phyloP scores from a whole-genome alignment of 139 green algal species.

The Yamagishiella unicocca region DNA sequence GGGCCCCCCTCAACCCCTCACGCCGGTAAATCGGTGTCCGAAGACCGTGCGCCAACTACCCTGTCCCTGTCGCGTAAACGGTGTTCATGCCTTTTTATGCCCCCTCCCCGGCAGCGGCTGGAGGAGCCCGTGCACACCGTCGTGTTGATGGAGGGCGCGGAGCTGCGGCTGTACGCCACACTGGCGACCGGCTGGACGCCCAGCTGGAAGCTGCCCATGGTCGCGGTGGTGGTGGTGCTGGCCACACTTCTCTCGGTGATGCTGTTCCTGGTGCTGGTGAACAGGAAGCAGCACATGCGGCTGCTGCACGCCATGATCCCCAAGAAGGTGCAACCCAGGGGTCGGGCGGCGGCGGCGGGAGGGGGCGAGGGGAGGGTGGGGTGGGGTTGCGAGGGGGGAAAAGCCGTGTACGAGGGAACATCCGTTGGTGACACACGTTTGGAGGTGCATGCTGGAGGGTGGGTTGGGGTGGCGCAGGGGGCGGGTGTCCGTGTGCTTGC shows the following conservation, averaged over 20 bases:
- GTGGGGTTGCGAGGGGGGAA: background rate
- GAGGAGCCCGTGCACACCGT: background rate
- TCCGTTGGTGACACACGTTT: no score
- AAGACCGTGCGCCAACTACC: no score
- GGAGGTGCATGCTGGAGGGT: no score
- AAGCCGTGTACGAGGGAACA: no score
- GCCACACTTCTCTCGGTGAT: background rate
- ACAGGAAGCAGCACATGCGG: slow-evolving; percentile 43
- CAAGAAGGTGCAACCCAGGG: slow-evolving; percentile 24
- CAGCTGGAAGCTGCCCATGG: background rate
- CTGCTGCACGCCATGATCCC: slow-evolving; percentile 48
- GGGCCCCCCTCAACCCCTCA: no score
- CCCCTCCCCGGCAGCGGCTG: background rate
- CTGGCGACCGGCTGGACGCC: background rate
- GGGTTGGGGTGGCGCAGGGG: background rate
- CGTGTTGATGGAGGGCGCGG: background rate
- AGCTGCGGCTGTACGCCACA: slow-evolving; percentile 8
- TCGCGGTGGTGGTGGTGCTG: slow-evolving; percentile 29
- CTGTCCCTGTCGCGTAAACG: no score
- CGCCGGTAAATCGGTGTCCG: no score
- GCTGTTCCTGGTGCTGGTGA: slow-evolving; percentile 41
- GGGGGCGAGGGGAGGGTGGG: background rate
- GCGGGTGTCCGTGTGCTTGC: background rate
- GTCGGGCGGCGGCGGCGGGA: background rate
- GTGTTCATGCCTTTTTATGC: no score